Evolutionary conservation across 352 stramenopile genomes (phyloP).

Genomic region (Pythium brachiatum): DNA sequence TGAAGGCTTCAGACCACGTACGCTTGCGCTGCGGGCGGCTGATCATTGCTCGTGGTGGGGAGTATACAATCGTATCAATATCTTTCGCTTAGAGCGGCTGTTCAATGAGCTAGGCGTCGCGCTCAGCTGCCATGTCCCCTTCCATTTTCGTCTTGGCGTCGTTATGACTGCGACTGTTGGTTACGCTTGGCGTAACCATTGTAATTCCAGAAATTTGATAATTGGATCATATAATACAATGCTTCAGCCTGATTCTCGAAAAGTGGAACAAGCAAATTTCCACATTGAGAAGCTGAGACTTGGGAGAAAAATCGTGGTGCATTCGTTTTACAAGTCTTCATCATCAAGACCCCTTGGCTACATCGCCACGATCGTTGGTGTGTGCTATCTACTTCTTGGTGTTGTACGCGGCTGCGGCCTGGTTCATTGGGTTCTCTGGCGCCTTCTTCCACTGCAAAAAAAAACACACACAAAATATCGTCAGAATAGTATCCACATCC

Average conservation of each 20-base stretch:
- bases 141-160: neutral
- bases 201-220: neutral
- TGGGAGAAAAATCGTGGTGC: neutral
- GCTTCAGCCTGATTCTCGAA: too few species aligned
- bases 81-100: neutral
- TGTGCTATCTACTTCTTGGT: slow-evolving; percentile 53
- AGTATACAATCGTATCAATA: neutral
- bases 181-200: too few species aligned
- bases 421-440: slow-evolving; percentile 76
- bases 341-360: neutral
- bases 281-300: neutral
- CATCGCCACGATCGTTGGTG: neutral
- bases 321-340: neutral
- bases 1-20: slow-evolving; percentile 24
- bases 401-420: slow-evolving; percentile 73
- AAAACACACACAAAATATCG: neutral
- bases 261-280: too few species aligned
- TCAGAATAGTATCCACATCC: neutral
- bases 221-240: too few species aligned
- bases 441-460: slow-evolving; percentile 64
- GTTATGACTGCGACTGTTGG: neutral
- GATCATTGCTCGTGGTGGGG: slow-evolving; percentile 31
- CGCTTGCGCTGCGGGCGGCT: slow-evolving; percentile 51
- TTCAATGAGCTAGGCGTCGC: neutral
- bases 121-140: neutral